Base-by-base conservation (phyloP, 1,284 basidiomycete species). In the Microbotryum silenes-acaulis region DNA sequence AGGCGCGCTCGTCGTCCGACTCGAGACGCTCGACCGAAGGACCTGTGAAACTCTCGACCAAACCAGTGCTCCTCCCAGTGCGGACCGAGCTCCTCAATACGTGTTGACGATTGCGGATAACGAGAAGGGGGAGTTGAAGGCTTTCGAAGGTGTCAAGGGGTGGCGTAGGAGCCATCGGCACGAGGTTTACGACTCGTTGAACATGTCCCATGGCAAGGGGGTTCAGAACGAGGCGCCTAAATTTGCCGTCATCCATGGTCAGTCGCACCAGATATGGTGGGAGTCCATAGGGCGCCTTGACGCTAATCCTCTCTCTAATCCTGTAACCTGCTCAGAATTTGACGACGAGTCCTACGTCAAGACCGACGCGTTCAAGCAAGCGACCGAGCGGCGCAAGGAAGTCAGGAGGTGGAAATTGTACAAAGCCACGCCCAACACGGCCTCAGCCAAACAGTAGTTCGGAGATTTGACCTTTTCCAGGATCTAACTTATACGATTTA, bases 1-100 rank as follows among this genome's bases (percentile, higher is more conserved):
- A 63, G 75, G 73, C 4, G 73, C 71, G 16, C 60, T 77, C 50
- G 72, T 77, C 29, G 62, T 63, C 1, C 64, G 74, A 4, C 60
- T 77, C 21, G 74, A 65, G 7, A 67, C 72, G 3, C 70, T 77
- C 47, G 76, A 77, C 61, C 68, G 76, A 27, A 45, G 76, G 3
- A 76, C 74, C 48, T 74, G 73, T 59, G 56, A 67, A 37, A 63
- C 71, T 8, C 61, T 74, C 31, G 71, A 70, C 42, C 72, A 75
- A 46, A 68, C 68, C 10, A 52, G 52, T n/a, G 18, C 54, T 12
- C 57, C 67, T 1, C 59, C 61, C 2, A 2, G 33, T 0, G 62
- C 65, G 4, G 29, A 16, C 20, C 54, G 65, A 2, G 61, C 65
- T 27, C 54, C 67, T 3, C 27, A 51, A 44, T 69, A 63, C 18